A percentile compares a stretch with the other conserved stretches of the same genome.
phyloP scores from a whole-genome alignment of 495 filamentous ascomycete genomes.

The Lasiosphaeriaceae sp. region DNA sequence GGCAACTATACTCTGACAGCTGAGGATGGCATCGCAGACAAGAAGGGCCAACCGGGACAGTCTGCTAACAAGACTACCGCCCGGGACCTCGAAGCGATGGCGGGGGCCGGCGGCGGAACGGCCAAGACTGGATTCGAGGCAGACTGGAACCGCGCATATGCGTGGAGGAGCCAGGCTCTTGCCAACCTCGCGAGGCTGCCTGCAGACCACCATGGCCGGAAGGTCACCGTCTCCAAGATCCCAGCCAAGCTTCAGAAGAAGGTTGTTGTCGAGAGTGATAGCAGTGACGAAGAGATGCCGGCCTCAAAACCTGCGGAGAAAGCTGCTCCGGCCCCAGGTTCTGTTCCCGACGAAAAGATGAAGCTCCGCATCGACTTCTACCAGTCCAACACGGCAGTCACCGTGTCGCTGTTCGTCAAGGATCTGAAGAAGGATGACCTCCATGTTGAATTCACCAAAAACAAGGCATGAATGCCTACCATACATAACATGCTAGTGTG shows the following conservation, averaged over 20 bases:
- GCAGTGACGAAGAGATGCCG: constrained; percentile 19
- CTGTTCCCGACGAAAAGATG: constrained; percentile 26
- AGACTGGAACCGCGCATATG: constrained; percentile 35
- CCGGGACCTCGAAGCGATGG: not conserved
- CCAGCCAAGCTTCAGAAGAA: constrained; percentile 50
- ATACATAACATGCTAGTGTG: not conserved
- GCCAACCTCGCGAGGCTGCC: constrained; percentile 59
- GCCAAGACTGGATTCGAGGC: constrained; percentile 22
- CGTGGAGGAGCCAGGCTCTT: constrained; percentile 38
- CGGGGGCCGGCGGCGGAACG: not conserved
- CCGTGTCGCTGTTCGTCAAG: constrained; percentile 36
- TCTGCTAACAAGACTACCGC: too few relatives aligned
- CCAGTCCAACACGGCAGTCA: constrained; percentile 34
- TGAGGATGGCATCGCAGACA: constrained; percentile 23
- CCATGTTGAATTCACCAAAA: constrained; percentile 21
- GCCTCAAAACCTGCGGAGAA: constrained; percentile 7
- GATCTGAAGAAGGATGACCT: constrained; percentile 33
- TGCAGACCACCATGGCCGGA: constrained; percentile 54
- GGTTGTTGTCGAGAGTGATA: constrained; percentile 25
- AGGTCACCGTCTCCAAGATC: constrained; percentile 58
- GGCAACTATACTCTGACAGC: constrained; percentile 36
- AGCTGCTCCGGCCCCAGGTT: constrained; percentile 11
- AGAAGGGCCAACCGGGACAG: constrained; percentile 26
- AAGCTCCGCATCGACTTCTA: constrained; percentile 36
- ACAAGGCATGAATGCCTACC: constrained; percentile 19